phyloP scores from a whole-genome alignment of 495 filamentous ascomycete species.

The Copromyces sp. region DNA sequence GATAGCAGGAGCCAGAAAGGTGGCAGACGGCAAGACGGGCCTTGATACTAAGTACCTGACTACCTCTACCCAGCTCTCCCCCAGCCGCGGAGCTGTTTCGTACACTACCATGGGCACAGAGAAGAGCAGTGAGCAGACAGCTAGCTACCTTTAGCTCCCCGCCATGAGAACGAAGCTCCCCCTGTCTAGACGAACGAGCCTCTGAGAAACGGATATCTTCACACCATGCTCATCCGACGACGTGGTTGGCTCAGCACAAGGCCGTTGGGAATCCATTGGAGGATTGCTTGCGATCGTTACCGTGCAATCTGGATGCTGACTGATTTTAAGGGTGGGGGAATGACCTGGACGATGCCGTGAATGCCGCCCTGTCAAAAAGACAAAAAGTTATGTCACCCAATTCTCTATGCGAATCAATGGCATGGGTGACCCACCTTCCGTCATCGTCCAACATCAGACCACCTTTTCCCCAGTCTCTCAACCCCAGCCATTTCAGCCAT shows the following conservation, averaged over 20 bases:
- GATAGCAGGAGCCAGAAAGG: no score
- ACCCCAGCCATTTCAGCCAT: neutral
- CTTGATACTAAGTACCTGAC: neutral
- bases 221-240: neutral
- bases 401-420: neutral
- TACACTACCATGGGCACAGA: neutral
- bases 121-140: neutral
- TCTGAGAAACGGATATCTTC: neutral
- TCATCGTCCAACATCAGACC: conserved; percentile 13
- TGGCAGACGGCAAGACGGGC: neutral
- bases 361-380: neutral
- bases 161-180: neutral
- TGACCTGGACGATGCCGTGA: neutral
- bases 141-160: neutral
- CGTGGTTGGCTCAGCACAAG: neutral
- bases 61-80: neutral
- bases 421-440: neutral
- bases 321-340: no score
- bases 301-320: neutral
- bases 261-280: neutral
- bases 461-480: conserved; percentile 1
- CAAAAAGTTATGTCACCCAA: neutral
- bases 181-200: neutral
- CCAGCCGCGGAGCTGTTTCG: neutral
- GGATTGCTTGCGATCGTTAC: neutral